phyloP scores from a whole-genome alignment of 78 protist genomes.

The Dictyostelium purpureum region DNA sequence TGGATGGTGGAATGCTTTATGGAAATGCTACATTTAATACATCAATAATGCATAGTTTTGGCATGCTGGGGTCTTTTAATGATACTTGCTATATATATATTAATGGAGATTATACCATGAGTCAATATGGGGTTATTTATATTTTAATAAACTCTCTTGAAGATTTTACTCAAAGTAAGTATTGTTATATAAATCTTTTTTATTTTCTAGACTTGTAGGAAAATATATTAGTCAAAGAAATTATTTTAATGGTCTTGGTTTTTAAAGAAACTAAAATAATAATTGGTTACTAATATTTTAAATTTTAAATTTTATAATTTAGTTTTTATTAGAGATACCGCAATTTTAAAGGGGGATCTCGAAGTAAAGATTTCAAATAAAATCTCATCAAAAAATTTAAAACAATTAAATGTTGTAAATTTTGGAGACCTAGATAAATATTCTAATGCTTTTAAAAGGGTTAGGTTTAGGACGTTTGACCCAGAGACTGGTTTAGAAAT shows the following conservation, averaged over 20 bases:
- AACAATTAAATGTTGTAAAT: neutral
- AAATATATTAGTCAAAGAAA: too few species aligned
- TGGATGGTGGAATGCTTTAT: neutral
- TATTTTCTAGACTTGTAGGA: too few species aligned
- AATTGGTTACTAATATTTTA: too few species aligned
- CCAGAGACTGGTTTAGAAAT: neutral
- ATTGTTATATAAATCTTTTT: too few species aligned
- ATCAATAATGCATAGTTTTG: neutral
- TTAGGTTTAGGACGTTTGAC: neutral
- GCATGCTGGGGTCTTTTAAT: neutral
- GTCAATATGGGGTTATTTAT: neutral
- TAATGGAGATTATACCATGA: neutral
- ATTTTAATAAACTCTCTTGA: neutral
- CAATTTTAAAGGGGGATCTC: neutral
- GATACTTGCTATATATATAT: neutral
- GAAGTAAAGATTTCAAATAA: neutral
- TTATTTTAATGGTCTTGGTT: too few species aligned
- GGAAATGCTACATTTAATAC: neutral
- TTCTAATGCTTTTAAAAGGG: neutral
- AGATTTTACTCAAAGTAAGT: neutral
- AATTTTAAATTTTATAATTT: too few species aligned
- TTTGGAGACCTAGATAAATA: neutral
- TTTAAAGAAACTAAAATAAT: too few species aligned
- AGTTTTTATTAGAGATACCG: neutral
- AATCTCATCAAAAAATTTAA: neutral